Evolutionary conservation across 768 basidiomycete genomes (phyloP).

Genomic region (Boletus pseudopeckii): DNA sequence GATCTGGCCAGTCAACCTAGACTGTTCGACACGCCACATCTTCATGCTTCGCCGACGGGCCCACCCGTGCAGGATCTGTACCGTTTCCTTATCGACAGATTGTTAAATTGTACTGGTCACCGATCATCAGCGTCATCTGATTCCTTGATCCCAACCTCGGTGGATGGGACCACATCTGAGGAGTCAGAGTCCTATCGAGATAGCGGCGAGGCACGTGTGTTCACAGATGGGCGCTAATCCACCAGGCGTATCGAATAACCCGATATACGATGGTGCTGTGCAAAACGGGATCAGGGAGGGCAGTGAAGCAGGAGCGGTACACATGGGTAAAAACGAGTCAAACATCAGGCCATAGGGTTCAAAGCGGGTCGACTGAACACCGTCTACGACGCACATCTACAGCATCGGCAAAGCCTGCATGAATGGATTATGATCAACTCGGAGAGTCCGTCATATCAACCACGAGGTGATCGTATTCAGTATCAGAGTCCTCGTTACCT

Average conservation of each 20-base stretch:
- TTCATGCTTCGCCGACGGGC: slow-evolving; percentile 44
- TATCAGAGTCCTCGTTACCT: slow-evolving; percentile 27
- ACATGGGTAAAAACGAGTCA: slow-evolving; percentile 1
- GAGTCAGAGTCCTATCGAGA: background rate
- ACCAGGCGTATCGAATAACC: background rate
- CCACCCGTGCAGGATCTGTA: slow-evolving; percentile 47
- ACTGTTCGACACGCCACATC: slow-evolving; percentile 60
- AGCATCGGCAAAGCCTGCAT: slow-evolving; percentile 2
- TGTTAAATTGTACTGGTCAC: background rate
- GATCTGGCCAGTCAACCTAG: slow-evolving; percentile 38
- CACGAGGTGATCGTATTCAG: slow-evolving; percentile 21
- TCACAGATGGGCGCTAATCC: slow-evolving; percentile 10
- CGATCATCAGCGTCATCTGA: slow-evolving; percentile 28
- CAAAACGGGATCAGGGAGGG: background rate
- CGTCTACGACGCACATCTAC: slow-evolving; percentile 8
- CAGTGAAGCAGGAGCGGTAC: background rate
- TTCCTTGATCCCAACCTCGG: slow-evolving; percentile 50
- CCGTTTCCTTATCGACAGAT: too few species aligned
- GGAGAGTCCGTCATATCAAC: slow-evolving; percentile 25
- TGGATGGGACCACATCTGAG: background rate
- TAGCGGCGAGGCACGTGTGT: slow-evolving; percentile 13
- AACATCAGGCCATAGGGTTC: slow-evolving; percentile 10
- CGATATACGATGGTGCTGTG: slow-evolving; percentile 2
- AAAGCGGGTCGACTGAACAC: background rate
- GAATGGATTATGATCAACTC: slow-evolving; percentile 7